Percentiles rank a stretch among this genome's conserved stretches.
Evolutionary conservation across 768 basidiomycete genomes (phyloP).

Genomic region (Nidularia pulvinata): DNA sequence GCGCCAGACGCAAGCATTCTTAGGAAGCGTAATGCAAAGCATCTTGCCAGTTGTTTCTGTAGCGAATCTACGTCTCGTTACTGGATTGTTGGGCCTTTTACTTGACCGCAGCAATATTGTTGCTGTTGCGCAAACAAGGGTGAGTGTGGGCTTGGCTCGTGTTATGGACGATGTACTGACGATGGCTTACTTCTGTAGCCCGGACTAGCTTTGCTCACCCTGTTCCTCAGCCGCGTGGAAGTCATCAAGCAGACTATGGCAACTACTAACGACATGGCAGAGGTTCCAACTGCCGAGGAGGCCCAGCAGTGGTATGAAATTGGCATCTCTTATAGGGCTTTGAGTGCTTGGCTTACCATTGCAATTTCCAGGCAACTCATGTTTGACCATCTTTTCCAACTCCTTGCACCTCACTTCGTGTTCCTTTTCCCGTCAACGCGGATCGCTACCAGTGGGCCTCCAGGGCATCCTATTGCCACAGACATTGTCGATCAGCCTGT

Average conservation of each 20-base stretch:
- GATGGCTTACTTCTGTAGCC: slow-evolving; percentile 49
- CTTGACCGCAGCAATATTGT: slow-evolving; percentile 78
- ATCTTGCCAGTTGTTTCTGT: slow-evolving; percentile 81
- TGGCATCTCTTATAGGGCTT: background rate
- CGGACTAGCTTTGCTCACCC: slow-evolving; percentile 86
- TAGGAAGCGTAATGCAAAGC: slow-evolving; percentile 84
- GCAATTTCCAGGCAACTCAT: slow-evolving; percentile 67
- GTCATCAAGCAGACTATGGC: slow-evolving; percentile 77
- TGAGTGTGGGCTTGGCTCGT: slow-evolving; percentile 29
- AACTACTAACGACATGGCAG: slow-evolving; percentile 48
- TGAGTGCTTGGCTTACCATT: slow-evolving; percentile 5
- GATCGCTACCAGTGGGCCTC: slow-evolving; percentile 37
- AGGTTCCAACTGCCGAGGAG: slow-evolving; percentile 70
- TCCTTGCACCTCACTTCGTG: slow-evolving; percentile 75
- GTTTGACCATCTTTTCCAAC: slow-evolving; percentile 86
- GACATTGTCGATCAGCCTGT: slow-evolving; percentile 86
- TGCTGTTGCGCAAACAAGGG: slow-evolving; percentile 76
- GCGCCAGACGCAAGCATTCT: slow-evolving; percentile 88
- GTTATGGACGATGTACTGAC: slow-evolving; percentile 2
- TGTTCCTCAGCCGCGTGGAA: slow-evolving; percentile 93
- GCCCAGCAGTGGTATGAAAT: slow-evolving; percentile 64
- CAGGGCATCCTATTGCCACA: slow-evolving; percentile 35
- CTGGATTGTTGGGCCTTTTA: slow-evolving; percentile 83
- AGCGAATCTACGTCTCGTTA: slow-evolving; percentile 79
- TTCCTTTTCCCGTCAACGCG: slow-evolving; percentile 91